A percentile compares a stretch with the other conserved stretches of the same genome.
phyloP scores from a whole-genome alignment of 2,329 filamentous ascomycete genomes.

The Verticillium zaregamsianum region DNA sequence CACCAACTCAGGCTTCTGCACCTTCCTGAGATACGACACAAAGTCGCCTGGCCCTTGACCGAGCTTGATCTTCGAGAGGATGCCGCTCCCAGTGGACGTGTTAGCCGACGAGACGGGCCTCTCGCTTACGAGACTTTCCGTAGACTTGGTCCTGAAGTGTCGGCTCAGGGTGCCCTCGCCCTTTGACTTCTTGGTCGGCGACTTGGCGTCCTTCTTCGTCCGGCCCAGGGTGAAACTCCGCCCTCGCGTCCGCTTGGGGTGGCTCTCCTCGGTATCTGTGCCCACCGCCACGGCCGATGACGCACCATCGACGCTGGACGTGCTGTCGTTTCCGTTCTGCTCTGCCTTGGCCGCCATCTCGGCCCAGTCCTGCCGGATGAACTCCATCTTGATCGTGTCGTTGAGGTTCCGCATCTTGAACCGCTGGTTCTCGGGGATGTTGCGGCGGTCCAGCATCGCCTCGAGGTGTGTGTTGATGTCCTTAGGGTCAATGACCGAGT shows the following conservation, averaged over 20 bases:
- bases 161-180: slow-evolving; percentile 58
- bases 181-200: slow-evolving; percentile 72
- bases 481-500: slow-evolving; percentile 46
- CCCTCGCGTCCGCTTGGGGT: slow-evolving; percentile 60
- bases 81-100: slow-evolving; percentile 50
- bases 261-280: slow-evolving; percentile 39
- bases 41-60: slow-evolving; percentile 77
- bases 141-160: slow-evolving; percentile 68
- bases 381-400: slow-evolving; percentile 89
- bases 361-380: slow-evolving; percentile 84
- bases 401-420: slow-evolving; percentile 92
- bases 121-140: slow-evolving; percentile 59
- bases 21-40: slow-evolving; percentile 77
- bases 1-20: slow-evolving; percentile 74
- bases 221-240: slow-evolving; percentile 76
- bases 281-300: slow-evolving; percentile 25
- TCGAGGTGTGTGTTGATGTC: slow-evolving; percentile 56
- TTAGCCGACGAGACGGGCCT: slow-evolving; percentile 43
- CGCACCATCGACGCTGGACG: slow-evolving; percentile 29
- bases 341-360: slow-evolving; percentile 52
- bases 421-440: slow-evolving; percentile 89
- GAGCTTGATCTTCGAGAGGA: slow-evolving; percentile 67
- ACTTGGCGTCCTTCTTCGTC: slow-evolving; percentile 56
- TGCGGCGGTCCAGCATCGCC: slow-evolving; percentile 73
- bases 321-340: slow-evolving; percentile 38